phyloP scores from a whole-genome alignment of 1,139 yeast species.

The Candida neerlandica region DNA sequence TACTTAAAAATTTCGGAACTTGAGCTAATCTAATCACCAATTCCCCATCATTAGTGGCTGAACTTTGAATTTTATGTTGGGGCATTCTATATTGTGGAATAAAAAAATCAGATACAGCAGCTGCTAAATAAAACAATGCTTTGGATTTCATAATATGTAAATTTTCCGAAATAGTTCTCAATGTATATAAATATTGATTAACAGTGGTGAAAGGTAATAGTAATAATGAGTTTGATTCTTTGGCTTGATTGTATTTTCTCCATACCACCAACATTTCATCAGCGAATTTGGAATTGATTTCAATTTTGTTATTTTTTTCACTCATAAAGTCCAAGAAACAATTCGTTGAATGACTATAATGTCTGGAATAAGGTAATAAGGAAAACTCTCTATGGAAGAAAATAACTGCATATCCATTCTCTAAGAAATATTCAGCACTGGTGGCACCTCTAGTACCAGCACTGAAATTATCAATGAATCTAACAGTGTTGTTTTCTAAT shows the following conservation, averaged over 20 bases:
- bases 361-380: slow-evolving; percentile 86
- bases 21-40: slow-evolving; percentile 86
- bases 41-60: slow-evolving; percentile 59
- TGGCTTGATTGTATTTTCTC: slow-evolving; percentile 63
- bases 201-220: slow-evolving; percentile 92
- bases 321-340: slow-evolving; percentile 85
- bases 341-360: slow-evolving; percentile 81
- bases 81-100: slow-evolving; percentile 84
- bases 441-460: slow-evolving; percentile 99
- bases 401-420: slow-evolving; percentile 85
- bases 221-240: slow-evolving; percentile 60
- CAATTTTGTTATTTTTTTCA: slow-evolving; percentile 53
- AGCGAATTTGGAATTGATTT: slow-evolving; percentile 63
- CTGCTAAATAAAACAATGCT: slow-evolving; percentile 86
- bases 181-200: slow-evolving; percentile 86
- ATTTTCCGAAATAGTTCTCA: slow-evolving; percentile 65
- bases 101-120: slow-evolving; percentile 96
- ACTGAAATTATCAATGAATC: slow-evolving; percentile 94
- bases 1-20: slow-evolving; percentile 88
- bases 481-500: slow-evolving; percentile 89
- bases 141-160: slow-evolving; percentile 54
- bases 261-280: slow-evolving; percentile 66
- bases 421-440: slow-evolving; percentile 87
- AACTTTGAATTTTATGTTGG: slow-evolving; percentile 89
- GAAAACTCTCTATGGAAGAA: slow-evolving; percentile 92